Conservation (phyloP, 1,139 yeast species). For the Blastobotrys capitulatus region DNA sequence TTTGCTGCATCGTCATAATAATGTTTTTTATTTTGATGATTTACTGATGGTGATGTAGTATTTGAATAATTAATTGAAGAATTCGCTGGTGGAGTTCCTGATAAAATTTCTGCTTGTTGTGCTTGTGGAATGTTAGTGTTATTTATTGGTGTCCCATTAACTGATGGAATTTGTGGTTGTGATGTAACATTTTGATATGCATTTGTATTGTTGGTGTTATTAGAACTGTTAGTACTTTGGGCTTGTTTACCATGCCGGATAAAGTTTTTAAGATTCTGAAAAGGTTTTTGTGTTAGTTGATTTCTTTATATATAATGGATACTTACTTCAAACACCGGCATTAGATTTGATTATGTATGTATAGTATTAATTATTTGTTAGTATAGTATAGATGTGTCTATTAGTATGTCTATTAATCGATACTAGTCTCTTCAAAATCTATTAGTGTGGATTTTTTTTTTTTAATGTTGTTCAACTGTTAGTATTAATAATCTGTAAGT, state of each 20-base stretch:
- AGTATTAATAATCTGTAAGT: no score
- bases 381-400: neutral
- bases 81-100: neutral
- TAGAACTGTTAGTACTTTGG: slow-evolving; percentile 18
- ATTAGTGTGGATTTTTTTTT: no score
- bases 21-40: slow-evolving; percentile 27
- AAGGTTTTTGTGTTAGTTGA: neutral
- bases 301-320: neutral
- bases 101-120: neutral
- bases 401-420: no score
- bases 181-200: neutral
- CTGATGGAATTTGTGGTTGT: neutral
- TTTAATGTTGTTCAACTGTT: no score
- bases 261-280: slow-evolving; percentile 63
- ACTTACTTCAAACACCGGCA: slow-evolving; percentile 24
- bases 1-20: slow-evolving; percentile 50
- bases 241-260: slow-evolving; percentile 85
- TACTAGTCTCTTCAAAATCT: no score
- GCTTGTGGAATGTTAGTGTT: neutral
- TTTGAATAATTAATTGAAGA: no score
- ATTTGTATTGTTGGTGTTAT: neutral
- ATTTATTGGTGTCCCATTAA: neutral
- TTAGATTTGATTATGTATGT: neutral
- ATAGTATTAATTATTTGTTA: neutral
- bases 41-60: no score